A percentile compares a stretch with the other conserved stretches of the same genome.
These are phyloP conservation scores for Leishmania lainsoni DNA, from an alignment of 208 protist species.

Conservation along the genomic window DNA sequence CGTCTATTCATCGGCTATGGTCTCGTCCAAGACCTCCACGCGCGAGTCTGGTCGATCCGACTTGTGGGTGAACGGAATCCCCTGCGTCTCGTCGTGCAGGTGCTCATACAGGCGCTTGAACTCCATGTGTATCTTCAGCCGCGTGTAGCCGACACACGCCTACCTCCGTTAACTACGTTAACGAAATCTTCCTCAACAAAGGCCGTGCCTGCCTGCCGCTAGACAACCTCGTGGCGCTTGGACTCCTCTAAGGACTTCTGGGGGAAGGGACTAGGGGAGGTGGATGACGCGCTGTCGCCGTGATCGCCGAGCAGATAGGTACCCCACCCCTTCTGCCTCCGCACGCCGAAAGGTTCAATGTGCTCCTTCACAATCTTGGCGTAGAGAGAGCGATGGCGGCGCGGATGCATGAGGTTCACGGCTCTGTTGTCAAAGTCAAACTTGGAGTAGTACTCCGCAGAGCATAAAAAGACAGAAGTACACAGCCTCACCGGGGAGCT, in stretches of 20 bases:
- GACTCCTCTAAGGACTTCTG: slow-evolving; percentile 59
- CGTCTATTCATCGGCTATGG: not conserved
- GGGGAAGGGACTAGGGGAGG: slow-evolving; percentile 42
- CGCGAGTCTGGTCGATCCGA: slow-evolving; percentile 50
- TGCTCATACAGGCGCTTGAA: slow-evolving; percentile 56
- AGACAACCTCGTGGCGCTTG: slow-evolving; percentile 61
- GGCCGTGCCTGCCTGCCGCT: slow-evolving; percentile 54
- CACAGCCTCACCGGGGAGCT: slow-evolving; percentile 84
- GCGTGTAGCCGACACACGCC: slow-evolving; percentile 54
- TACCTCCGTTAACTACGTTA: slow-evolving; percentile 89
- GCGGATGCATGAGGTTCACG: slow-evolving; percentile 85
- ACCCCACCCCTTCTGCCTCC: slow-evolving; percentile 68
- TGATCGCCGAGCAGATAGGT: slow-evolving; percentile 40
- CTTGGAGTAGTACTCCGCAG: slow-evolving; percentile 88
- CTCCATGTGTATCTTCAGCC: slow-evolving; percentile 56
- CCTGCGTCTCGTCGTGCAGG: slow-evolving; percentile 56
- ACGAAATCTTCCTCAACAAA: slow-evolving; percentile 91
- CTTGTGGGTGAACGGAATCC: slow-evolving; percentile 48
- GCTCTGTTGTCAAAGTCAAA: slow-evolving; percentile 83
- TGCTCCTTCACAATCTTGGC: slow-evolving; percentile 54
- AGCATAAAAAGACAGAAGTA: slow-evolving; percentile 78
- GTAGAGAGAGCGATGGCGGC: slow-evolving; percentile 79
- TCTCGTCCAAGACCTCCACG: slow-evolving; percentile 53
- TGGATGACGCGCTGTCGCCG: not conserved
- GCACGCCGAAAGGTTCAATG: slow-evolving; percentile 45